Percentiles rank a stretch among this genome's conserved stretches.
These are phyloP conservation scores for slime mould (Dictyostelium discoideum) DNA, from an alignment of 78 protist species.

Conservation along the genomic window DNA sequence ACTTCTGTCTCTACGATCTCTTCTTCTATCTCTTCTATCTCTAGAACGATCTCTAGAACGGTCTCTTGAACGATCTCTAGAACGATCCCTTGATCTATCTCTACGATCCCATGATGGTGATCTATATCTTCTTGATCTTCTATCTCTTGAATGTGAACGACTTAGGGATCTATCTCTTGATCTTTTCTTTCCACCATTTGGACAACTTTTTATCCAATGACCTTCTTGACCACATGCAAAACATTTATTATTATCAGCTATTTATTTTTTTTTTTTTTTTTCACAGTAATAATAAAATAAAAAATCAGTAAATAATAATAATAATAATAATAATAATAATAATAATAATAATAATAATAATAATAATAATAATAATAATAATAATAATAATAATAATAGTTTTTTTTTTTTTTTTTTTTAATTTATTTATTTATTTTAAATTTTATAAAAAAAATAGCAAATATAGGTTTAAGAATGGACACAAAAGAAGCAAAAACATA, in stretches of 20 bases:
- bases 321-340: too few species aligned
- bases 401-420: not conserved
- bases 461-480: not conserved
- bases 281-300: too few species aligned
- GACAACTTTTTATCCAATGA: conserved; percentile 72
- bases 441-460: not conserved
- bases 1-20: conserved; percentile 1
- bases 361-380: too few species aligned
- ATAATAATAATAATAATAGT: not conserved
- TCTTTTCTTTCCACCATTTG: conserved; percentile 33
- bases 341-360: too few species aligned
- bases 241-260: conserved; percentile 61
- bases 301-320: too few species aligned
- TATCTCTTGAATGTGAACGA: conserved; percentile 34
- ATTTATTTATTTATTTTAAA: not conserved
- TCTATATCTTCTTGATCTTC: conserved; percentile 23
- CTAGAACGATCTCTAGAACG: conserved; percentile 63
- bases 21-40: conserved; percentile 6
- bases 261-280: too few species aligned
- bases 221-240: conserved; percentile 68
- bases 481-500: not conserved
- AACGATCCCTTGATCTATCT: conserved; percentile 20
- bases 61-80: conserved; percentile 32
- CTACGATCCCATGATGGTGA: conserved; percentile 15
- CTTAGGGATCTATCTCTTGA: conserved; percentile 29